Evolutionary conservation across 768 basidiomycete species (phyloP), one percentile per base, ranked within the genome.

Genomic region (Sporobolomyces pararoseus): DNA sequence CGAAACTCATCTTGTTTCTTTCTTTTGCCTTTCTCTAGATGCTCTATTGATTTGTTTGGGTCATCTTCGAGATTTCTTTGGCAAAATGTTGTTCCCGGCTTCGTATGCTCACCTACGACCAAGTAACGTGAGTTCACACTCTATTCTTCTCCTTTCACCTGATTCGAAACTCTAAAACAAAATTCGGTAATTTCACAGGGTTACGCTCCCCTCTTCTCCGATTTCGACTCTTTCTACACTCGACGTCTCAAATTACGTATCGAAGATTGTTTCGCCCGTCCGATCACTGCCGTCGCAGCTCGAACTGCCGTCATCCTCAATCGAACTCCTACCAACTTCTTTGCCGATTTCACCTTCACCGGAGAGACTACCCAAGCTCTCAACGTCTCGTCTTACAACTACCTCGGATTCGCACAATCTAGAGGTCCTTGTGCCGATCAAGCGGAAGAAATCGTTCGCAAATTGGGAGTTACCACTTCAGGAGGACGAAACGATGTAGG

Each of bases 191-290:
- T 42, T 16, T 25, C 23, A 35, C 55, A 97, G 92, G 96, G 95
- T 65, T 94, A 96, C 77, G 95, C 94, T 2, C 90, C 96, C 7
- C 84, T 98, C 69, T 95, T 92, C 81, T 96, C 93, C 13, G 96
- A 98, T 79, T 98, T 98, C 75, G 95, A 98, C 80, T 98, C 96
- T 9, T 99, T 98, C 82, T 98, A 98, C 83, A 95, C 94, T 68
- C 91, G 95, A 59, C 88, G 94, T 5, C 85, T 98, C 73, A 98
- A 98, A 79, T 83, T 84, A 16, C 91, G 95, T 63, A 88, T 98
- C 81, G 93, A 96, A 76, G 93, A 97, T 78, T 95, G 92, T 78
- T 98, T 97, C 81, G 86, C 88, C 2, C 86, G 90, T 66, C 95
- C 95, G 21, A 86, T 90, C 62, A 96, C 95, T 0, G 91, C 92